Conservation (phyloP, 208 protist species). For the Leishmania amazonensis region DNA sequence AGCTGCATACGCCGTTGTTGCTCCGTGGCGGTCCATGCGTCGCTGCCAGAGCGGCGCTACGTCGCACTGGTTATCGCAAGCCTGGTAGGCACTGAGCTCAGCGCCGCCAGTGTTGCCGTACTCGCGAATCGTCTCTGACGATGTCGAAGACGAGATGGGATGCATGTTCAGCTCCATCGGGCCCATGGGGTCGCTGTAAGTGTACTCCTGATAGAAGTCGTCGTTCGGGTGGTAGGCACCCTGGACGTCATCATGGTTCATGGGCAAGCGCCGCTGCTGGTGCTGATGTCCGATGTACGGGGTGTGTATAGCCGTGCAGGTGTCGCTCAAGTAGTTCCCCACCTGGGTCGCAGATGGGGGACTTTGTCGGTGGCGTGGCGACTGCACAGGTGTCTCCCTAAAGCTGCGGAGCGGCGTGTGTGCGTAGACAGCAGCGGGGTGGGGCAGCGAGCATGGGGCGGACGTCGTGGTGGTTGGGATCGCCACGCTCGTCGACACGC, state of each 20-base stretch:
- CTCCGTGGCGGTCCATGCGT: background rate
- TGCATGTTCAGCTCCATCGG: background rate
- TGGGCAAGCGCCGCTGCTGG: background rate
- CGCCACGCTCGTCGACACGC: background rate
- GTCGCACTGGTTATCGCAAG: background rate
- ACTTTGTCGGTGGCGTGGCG: background rate
- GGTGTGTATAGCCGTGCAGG: background rate
- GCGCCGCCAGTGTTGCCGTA: background rate
- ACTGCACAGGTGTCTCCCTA: background rate
- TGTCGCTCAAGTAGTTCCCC: background rate
- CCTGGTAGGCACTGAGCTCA: background rate
- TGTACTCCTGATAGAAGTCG: background rate
- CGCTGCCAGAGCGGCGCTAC: background rate
- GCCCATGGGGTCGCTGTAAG: background rate
- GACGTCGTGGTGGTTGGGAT: slow-evolving; percentile 10
- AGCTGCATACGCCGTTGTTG: background rate
- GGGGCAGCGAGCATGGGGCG: slow-evolving; percentile 2
- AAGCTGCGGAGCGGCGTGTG: background rate
- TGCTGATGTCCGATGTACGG: background rate
- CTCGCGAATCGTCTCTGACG: background rate
- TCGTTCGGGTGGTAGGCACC: background rate
- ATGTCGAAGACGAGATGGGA: background rate
- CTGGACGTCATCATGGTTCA: background rate
- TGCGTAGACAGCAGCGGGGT: background rate
- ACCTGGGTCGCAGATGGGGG: background rate